These are phyloP conservation scores for Hymenoscyphus fructigenus DNA, from an alignment of 2,329 filamentous ascomycete genomes.

Conservation along the genomic window DNA sequence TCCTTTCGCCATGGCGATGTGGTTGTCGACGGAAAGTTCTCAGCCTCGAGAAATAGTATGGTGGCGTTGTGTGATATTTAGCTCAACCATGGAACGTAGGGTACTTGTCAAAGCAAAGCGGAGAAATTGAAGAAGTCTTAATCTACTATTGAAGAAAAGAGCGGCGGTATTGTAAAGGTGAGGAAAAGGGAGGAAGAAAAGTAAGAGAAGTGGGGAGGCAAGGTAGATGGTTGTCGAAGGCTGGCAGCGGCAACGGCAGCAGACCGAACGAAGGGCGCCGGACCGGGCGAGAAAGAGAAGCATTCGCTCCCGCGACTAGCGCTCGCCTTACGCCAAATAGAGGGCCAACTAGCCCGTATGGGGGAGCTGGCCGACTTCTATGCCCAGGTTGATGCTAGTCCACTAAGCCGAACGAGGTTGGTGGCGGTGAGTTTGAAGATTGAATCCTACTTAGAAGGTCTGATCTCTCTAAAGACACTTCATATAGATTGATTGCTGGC, in stretches of 20 bases:
- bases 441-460: neutral
- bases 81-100: neutral
- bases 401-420: neutral
- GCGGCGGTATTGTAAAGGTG: neutral
- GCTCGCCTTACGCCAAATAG: neutral
- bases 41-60: conserved; percentile 11
- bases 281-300: neutral
- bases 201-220: neutral
- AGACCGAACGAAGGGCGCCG: neutral
- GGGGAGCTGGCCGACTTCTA: neutral
- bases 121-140: neutral
- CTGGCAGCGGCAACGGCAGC: neutral
- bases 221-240: neutral
- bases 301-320: neutral
- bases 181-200: neutral
- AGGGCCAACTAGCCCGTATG: neutral
- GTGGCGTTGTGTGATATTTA: neutral
- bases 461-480: neutral
- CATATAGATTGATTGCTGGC: neutral
- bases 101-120: neutral
- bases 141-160: conserved; percentile 4
- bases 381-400: neutral
- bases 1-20: conserved; percentile 27
- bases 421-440: neutral
- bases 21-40: conserved; percentile 16